phyloP scores from a whole-genome alignment of 768 basidiomycete species.

The Lyophyllum semitale region DNA sequence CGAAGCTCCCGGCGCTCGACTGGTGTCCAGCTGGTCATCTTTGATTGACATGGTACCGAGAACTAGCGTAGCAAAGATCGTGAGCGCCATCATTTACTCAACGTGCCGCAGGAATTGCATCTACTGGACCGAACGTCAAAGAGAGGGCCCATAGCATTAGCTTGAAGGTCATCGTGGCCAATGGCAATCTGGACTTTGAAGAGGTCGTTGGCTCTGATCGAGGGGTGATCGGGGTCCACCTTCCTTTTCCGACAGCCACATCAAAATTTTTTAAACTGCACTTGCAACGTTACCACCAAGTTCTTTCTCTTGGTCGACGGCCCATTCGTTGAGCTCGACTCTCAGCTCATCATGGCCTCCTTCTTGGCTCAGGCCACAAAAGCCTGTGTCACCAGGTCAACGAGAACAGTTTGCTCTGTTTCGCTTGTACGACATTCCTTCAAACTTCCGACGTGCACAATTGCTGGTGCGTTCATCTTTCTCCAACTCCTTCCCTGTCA shows the following conservation, averaged over 20 bases:
- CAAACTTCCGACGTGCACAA: slow-evolving; percentile 11
- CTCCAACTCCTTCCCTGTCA: background rate
- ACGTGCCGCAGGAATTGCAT: too few species aligned
- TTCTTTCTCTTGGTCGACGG: slow-evolving; percentile 1
- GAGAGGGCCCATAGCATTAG: too few species aligned
- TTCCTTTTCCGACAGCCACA: background rate
- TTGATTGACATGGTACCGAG: too few species aligned
- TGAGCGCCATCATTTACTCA: too few species aligned
- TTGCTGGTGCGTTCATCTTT: slow-evolving; percentile 18
- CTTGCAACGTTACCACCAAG: background rate
- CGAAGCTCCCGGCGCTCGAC: too few species aligned
- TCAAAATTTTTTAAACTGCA: slow-evolving; percentile 10
- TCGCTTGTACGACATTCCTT: slow-evolving; percentile 23
- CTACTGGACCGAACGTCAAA: too few species aligned
- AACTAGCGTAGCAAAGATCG: too few species aligned
- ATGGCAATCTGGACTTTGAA: too few species aligned
- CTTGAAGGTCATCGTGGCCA: too few species aligned
- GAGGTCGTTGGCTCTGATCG: background rate
- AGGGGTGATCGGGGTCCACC: slow-evolving; percentile 5
- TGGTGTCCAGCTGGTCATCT: too few species aligned
- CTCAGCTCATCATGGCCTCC: slow-evolving; percentile 24
- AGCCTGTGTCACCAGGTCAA: slow-evolving; percentile 14
- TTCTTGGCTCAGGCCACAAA: slow-evolving; percentile 21
- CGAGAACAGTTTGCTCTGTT: slow-evolving; percentile 22
- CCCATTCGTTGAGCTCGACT: slow-evolving; percentile 11